These are phyloP conservation scores for Saraca asoca DNA, from an alignment of 331 rosid species.

Conservation along the genomic window DNA sequence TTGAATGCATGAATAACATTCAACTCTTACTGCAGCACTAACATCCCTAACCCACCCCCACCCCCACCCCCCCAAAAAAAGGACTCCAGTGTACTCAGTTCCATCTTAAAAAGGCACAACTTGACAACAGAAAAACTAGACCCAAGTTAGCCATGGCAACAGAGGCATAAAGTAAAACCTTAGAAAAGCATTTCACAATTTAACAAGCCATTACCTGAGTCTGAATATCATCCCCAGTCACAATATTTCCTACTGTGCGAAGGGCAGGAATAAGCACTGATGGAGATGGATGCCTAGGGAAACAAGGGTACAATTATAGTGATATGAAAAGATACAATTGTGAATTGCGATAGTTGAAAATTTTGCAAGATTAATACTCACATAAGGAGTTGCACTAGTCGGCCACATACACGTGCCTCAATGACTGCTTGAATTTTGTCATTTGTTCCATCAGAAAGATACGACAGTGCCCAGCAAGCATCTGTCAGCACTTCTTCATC, in stretches of 20 bases:
- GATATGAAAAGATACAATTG: not conserved
- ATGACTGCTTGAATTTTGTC: conserved; percentile 95
- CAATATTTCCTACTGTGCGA: conserved; percentile 94
- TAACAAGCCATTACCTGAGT: conserved; percentile 65
- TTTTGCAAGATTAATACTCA: conserved; percentile 45
- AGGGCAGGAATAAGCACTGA: conserved; percentile 88
- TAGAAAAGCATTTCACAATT: not conserved
- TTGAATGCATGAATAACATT: too few relatives aligned
- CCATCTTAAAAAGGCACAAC: not conserved
- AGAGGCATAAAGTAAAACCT: too few relatives aligned
- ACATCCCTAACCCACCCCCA: not conserved
- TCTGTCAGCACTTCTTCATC: conserved; percentile 94
- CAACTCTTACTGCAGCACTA: too few relatives aligned
- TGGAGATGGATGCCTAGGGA: conserved; percentile 80
- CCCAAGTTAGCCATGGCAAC: conserved; percentile 4
- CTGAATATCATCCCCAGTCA: conserved; percentile 87
- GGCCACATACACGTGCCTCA: conserved; percentile 76
- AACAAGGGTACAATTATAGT: not conserved
- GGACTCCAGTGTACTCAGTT: not conserved
- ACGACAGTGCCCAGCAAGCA: conserved; percentile 95
- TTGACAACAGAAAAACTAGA: not conserved
- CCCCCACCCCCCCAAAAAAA: not conserved
- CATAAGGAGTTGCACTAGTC: conserved; percentile 83
- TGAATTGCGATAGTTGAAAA: not conserved
- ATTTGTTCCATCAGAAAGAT: conserved; percentile 89